Evolutionary conservation across 2,329 filamentous ascomycete species (phyloP).

Genomic region (Stagonosporopsis rhizophila): DNA sequence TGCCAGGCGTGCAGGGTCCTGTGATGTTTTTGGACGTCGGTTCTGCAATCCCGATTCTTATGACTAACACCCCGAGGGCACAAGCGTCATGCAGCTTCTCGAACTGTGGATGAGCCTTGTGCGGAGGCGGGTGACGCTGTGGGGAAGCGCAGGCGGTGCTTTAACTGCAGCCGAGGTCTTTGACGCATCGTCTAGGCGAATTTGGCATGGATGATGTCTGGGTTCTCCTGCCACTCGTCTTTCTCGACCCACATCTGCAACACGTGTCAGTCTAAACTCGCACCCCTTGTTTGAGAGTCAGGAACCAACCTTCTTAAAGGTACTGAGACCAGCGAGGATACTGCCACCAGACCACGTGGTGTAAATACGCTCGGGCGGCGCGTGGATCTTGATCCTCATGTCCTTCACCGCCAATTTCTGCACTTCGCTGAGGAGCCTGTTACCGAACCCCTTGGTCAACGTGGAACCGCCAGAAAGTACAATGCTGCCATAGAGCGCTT

Average conservation of each 20-base stretch:
- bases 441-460: slow-evolving; percentile 94
- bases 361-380: slow-evolving; percentile 96
- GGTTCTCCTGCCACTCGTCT: slow-evolving; percentile 99
- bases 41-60: slow-evolving; percentile 36
- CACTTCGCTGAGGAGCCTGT: slow-evolving; percentile 88
- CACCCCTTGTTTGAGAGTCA: slow-evolving; percentile 17
- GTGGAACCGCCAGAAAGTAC: slow-evolving; percentile 96
- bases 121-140: slow-evolving; percentile 44
- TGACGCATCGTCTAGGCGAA: slow-evolving; percentile 70
- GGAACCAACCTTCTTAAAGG: slow-evolving; percentile 86
- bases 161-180: slow-evolving; percentile 31
- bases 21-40: slow-evolving; percentile 34
- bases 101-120: slow-evolving; percentile 24
- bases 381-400: slow-evolving; percentile 99
- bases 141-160: slow-evolving; percentile 32
- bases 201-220: slow-evolving; percentile 97
- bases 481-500: slow-evolving; percentile 94
- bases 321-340: slow-evolving; percentile 94
- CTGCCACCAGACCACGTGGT: slow-evolving; percentile 99
- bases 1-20: slow-evolving; percentile 32
- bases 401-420: slow-evolving; percentile 95
- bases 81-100: slow-evolving; percentile 41
- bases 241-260: slow-evolving; percentile 98
- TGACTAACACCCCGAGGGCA: slow-evolving; percentile 43
- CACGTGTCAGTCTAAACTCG: slow-evolving; percentile 37